These are phyloP conservation scores for Diaporthe sp. DNA, from an alignment of 2,329 filamentous ascomycete genomes.

Conservation along the genomic window DNA sequence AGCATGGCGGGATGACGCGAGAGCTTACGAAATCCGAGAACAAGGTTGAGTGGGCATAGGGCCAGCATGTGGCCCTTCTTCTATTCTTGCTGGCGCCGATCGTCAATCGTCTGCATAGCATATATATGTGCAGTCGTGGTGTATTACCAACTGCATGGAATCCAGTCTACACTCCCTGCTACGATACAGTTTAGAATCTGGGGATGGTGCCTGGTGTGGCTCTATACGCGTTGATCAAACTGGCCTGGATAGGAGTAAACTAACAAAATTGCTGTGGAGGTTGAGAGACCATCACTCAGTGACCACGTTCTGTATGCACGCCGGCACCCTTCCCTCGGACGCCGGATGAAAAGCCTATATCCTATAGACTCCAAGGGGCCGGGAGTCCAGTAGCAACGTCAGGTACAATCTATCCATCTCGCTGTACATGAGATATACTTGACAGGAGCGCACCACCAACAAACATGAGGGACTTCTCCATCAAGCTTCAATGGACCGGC, in stretches of 20 bases:
- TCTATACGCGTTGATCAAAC: too few relatives aligned
- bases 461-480: neutral
- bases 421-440: neutral
- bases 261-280: neutral
- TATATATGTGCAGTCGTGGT: neutral
- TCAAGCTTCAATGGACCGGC: neutral
- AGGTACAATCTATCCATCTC: neutral
- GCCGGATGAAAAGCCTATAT: neutral
- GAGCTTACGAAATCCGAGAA: neutral
- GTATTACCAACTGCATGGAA: neutral
- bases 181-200: too few relatives aligned
- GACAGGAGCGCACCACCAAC: neutral
- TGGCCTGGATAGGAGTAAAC: too few relatives aligned
- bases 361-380: neutral
- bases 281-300: neutral
- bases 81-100: neutral
- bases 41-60: neutral
- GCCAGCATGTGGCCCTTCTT: neutral
- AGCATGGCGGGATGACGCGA: conserved; percentile 9
- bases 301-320: too few relatives aligned
- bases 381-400: too few relatives aligned
- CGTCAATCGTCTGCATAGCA: neutral
- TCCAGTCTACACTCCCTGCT: too few relatives aligned
- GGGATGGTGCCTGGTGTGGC: too few relatives aligned
- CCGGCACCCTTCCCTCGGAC: neutral